Evolutionary conservation across 106 monocot species (phyloP).

Genomic region (Amphibolis antarctica): DNA sequence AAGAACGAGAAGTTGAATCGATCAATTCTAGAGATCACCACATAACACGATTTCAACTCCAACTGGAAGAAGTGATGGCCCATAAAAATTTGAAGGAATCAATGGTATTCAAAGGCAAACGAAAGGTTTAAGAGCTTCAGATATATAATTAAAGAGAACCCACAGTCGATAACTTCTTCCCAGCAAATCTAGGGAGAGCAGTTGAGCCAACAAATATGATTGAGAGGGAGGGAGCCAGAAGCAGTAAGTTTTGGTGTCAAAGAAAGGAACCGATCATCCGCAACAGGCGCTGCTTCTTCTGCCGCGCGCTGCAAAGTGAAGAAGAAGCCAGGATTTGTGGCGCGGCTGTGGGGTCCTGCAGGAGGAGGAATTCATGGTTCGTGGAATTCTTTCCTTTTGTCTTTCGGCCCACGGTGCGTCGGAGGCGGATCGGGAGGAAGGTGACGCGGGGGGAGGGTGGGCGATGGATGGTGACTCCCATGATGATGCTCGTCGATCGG

Average conservation of each 20-base stretch:
- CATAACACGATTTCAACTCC: too few species aligned
- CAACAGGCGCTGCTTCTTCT: not conserved
- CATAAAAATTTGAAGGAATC: too few species aligned
- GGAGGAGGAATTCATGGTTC: not conserved
- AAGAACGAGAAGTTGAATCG: too few species aligned
- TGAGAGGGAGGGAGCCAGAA: not conserved
- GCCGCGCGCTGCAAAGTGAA: not conserved
- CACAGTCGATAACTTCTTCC: not conserved
- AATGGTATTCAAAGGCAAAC: not conserved
- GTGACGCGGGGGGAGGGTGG: too few species aligned
- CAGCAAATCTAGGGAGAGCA: not conserved
- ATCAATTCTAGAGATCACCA: too few species aligned
- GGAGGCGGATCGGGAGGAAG: too few species aligned
- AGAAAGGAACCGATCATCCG: not conserved
- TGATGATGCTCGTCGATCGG: too few species aligned
- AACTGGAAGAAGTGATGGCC: too few species aligned
- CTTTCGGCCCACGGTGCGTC: too few species aligned
- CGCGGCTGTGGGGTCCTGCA: not conserved
- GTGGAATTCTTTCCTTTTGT: not conserved
- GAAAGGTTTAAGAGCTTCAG: not conserved
- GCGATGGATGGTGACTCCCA: too few species aligned
- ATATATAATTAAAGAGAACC: not conserved
- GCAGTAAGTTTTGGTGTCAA: not conserved
- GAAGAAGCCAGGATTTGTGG: not conserved
- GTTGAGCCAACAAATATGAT: not conserved